Base-by-base conservation (phyloP, 768 basidiomycete species). In the Auricularia cornea region DNA sequence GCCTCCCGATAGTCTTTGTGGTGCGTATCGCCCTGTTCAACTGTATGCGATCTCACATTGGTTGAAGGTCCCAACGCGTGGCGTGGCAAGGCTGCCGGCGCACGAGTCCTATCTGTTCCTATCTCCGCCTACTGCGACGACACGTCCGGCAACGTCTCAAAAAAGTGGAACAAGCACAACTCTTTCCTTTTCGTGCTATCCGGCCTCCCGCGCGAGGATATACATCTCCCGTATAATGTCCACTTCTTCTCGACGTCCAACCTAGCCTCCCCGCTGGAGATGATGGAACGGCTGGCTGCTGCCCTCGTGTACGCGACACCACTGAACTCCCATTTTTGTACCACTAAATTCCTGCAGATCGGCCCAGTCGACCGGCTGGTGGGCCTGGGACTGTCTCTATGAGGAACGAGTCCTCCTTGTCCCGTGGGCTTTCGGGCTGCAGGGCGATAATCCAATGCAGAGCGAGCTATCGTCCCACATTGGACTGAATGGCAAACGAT, bases 401-500 rank as follows among this genome's bases (percentile, higher is more conserved):
- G 10, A 26, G 6, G 62, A 56, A 59, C 28, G 56, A 26, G 31
- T 63, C 23, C 51, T 63, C 3, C 26, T 63, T 23, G n/a, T 59
- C 57, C 23, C 38, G 14, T 56, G 31, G 51, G n/a, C 20, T 4
- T 6, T 54, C 31, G 31, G 26, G 16, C 44, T 48, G 8, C 44
- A 48, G 44, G 68, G 60, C 14, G 68, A 69, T 40, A 69, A 69
- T 41, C 68, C 68, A 29, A 56, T 64, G 63, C 68, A 69, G 31
- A 56, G 62, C 20, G 67, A 66, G 20, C 32, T 63, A 3, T 65
- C 62, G 41, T 56, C 59, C 18, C 68, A 69, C 40, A 41, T 63
- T 14, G 65, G 67, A 1, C 26, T 61, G 31, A 54, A 73, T 1
- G 78, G 78, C 14, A 82, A 81, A 44, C 64, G 70, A 6, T 73